A percentile compares a stretch with the other conserved stretches of the same genome.
Evolutionary conservation across 2,329 filamentous ascomycete species (phyloP).

Genomic region (Aspergillaceae sp.): DNA sequence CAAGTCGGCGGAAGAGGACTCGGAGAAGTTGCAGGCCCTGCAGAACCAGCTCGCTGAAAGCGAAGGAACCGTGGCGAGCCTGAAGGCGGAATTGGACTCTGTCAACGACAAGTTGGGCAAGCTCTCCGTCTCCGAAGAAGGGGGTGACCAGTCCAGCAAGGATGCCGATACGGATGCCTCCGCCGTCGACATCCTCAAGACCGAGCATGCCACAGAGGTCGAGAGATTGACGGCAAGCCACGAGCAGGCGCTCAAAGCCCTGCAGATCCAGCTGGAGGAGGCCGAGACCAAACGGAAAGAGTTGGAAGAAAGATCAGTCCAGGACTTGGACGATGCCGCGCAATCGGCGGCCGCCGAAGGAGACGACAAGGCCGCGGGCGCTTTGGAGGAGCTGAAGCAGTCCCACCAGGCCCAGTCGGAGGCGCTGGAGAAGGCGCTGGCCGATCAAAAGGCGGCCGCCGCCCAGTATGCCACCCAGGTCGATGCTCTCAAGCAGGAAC

Average conservation of each 20-base stretch:
- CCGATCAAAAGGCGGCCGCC: slow-evolving; percentile 24
- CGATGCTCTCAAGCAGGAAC: slow-evolving; percentile 20
- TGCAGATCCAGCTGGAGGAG: slow-evolving; percentile 28
- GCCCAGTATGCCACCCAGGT: slow-evolving; percentile 22
- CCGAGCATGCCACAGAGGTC: slow-evolving; percentile 26
- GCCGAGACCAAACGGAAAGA: slow-evolving; percentile 29
- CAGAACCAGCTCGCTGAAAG: slow-evolving; percentile 30
- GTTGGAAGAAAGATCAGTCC: slow-evolving; percentile 27
- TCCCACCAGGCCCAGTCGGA: slow-evolving; percentile 29
- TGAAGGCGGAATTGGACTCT: slow-evolving; percentile 26
- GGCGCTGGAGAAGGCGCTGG: slow-evolving; percentile 26
- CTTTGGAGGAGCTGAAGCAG: slow-evolving; percentile 31
- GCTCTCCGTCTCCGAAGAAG: slow-evolving; percentile 16
- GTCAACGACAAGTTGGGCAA: slow-evolving; percentile 29
- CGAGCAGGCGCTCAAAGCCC: slow-evolving; percentile 23
- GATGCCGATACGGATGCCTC: slow-evolving; percentile 13
- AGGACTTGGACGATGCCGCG: slow-evolving; percentile 33
- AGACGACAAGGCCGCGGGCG: slow-evolving; percentile 25
- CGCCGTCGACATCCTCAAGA: slow-evolving; percentile 18
- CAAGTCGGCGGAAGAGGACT: slow-evolving; percentile 20
- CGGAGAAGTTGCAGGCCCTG: slow-evolving; percentile 27
- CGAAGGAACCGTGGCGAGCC: slow-evolving; percentile 24
- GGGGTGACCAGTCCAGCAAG: slow-evolving; percentile 15
- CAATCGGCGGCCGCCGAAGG: slow-evolving; percentile 27
- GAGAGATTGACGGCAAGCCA: slow-evolving; percentile 24